Conservation (phyloP, 225 moss, liverwort and hornwort genomes). For the Marchantia polymorpha region DNA sequence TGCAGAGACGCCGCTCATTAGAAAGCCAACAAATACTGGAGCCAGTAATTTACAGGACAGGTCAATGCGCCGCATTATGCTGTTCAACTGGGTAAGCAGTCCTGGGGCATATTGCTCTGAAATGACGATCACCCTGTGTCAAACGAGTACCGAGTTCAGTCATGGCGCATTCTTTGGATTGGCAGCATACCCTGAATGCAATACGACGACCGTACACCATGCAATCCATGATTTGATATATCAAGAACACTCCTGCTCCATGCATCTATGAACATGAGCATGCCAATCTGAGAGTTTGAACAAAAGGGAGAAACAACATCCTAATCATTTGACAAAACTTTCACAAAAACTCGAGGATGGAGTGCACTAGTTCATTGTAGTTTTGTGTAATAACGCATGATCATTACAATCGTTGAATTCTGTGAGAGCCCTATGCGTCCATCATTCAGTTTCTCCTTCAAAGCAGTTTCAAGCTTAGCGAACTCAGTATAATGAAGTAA, state of each 20-base stretch:
- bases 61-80: constrained; percentile 91
- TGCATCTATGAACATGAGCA: neutral
- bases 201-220: neutral
- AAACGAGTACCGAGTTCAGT: neutral
- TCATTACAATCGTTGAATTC: too few relatives aligned
- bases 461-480: neutral
- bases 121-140: constrained; percentile 81
- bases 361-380: too few relatives aligned
- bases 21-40: constrained; percentile 71
- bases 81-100: constrained; percentile 59
- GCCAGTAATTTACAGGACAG: constrained; percentile 86
- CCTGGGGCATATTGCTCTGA: constrained; percentile 59
- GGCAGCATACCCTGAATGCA: neutral
- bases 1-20: constrained; percentile 77
- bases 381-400: too few relatives aligned
- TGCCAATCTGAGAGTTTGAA: neutral
- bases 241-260: neutral
- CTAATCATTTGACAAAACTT: too few relatives aligned
- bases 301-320: neutral
- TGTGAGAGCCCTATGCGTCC: too few relatives aligned
- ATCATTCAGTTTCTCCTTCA: too few relatives aligned
- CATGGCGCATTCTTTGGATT: neutral
- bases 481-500: neutral
- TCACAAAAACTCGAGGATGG: too few relatives aligned
- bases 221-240: neutral